These are phyloP conservation scores for Cucurbita maxima DNA, from an alignment of 306 rosid genomes.

Conservation along the genomic window DNA sequence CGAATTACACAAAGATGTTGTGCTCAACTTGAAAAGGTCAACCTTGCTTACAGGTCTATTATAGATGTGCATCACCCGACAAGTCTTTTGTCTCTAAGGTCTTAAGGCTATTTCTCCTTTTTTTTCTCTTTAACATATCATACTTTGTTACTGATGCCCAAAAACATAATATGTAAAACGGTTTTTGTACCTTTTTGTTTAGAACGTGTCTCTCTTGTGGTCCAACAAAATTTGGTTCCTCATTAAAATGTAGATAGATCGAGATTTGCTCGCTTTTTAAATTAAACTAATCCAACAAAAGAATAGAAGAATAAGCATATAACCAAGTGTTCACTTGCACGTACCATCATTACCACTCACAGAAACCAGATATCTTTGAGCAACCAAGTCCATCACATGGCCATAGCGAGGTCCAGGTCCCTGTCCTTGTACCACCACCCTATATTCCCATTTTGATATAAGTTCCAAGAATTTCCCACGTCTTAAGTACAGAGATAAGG, in stretches of 20 bases:
- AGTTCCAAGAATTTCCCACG: slow-evolving; percentile 2
- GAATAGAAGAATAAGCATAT: background rate
- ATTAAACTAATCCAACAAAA: background rate
- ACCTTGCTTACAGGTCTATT: too few species aligned
- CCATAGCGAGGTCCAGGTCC: slow-evolving; percentile 99
- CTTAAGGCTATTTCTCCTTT: background rate
- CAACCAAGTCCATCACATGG: slow-evolving; percentile 98
- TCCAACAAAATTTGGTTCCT: background rate
- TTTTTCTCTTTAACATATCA: background rate
- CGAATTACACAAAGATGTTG: too few species aligned
- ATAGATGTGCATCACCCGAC: too few species aligned
- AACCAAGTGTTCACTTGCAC: slow-evolving; percentile 14
- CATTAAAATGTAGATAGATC: background rate
- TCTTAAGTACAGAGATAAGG: slow-evolving; percentile 11
- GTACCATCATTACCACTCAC: slow-evolving; percentile 95
- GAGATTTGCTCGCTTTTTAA: background rate
- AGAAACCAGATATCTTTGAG: slow-evolving; percentile 92
- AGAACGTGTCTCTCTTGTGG: background rate
- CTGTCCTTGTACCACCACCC: slow-evolving; percentile 95
- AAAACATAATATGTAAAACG: background rate
- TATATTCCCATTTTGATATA: slow-evolving; percentile 21
- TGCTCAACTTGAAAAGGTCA: too few species aligned
- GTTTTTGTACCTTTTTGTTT: background rate
- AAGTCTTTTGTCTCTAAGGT: background rate
- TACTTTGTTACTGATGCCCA: background rate